These are phyloP conservation scores for Prosopis cineraria DNA, from an alignment of 306 rosid species.

Conservation along the genomic window DNA sequence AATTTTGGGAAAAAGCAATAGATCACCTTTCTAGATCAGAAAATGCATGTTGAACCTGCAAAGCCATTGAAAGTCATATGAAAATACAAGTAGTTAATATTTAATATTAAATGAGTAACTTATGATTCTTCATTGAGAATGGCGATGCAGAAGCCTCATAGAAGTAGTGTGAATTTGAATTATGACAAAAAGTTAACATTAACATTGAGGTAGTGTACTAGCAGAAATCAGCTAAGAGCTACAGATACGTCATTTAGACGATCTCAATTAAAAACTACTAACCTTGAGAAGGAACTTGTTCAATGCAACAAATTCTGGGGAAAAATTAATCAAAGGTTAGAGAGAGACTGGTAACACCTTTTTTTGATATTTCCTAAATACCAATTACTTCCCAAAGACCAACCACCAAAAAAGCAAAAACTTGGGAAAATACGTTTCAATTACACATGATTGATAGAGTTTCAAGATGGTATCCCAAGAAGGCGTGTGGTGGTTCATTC, in stretches of 20 bases:
- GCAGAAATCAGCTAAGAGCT: background rate
- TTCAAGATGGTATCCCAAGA: background rate
- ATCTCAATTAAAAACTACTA: slow-evolving; percentile 27
- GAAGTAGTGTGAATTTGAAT: background rate
- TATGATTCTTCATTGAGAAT: background rate
- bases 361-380: slow-evolving; percentile 4
- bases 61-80: slow-evolving; percentile 19
- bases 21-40: slow-evolving; percentile 76
- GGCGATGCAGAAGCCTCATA: background rate
- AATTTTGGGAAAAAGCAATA: background rate
- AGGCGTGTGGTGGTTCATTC: background rate
- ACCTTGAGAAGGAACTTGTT: slow-evolving; percentile 90
- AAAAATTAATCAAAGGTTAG: slow-evolving; percentile 26
- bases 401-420: background rate
- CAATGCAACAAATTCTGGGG: slow-evolving; percentile 77
- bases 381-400: background rate
- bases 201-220: background rate
- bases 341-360: slow-evolving; percentile 8
- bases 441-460: background rate
- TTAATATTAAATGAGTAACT: background rate
- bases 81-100: background rate
- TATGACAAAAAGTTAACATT: background rate
- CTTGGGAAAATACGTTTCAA: background rate
- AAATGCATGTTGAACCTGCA: slow-evolving; percentile 90
- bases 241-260: slow-evolving; percentile 5